phyloP scores from a whole-genome alignment of 805 yeast genomes.

The Candida xiaguanensis region DNA sequence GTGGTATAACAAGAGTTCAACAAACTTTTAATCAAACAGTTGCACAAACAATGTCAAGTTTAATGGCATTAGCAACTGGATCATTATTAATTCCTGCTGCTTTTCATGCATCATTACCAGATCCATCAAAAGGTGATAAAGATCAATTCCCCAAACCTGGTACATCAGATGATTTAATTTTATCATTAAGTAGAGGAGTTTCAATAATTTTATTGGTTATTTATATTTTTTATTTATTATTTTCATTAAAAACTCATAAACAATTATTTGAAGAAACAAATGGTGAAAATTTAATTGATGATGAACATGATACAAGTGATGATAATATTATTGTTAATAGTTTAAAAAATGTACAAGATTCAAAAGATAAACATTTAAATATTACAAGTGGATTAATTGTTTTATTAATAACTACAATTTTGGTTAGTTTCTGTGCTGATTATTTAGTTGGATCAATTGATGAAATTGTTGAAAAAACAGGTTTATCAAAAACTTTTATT shows the following conservation, averaged over 20 bases:
- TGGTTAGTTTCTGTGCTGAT: slow-evolving; percentile 91
- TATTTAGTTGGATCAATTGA: slow-evolving; percentile 92
- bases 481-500: slow-evolving; percentile 89
- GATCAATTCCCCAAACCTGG: slow-evolving; percentile 35
- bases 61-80: slow-evolving; percentile 86
- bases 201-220: slow-evolving; percentile 72
- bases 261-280: slow-evolving; percentile 57
- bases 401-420: slow-evolving; percentile 62
- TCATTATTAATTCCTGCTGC: slow-evolving; percentile 95
- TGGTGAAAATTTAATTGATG: slow-evolving; percentile 10
- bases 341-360: slow-evolving; percentile 12
- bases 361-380: slow-evolving; percentile 41
- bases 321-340: slow-evolving; percentile 35
- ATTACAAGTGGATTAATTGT: slow-evolving; percentile 51
- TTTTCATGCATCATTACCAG: slow-evolving; percentile 75
- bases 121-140: slow-evolving; percentile 29
- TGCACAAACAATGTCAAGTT: slow-evolving; percentile 95
- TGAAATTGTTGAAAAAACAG: slow-evolving; percentile 76
- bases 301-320: slow-evolving; percentile 22
- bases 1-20: slow-evolving; percentile 82
- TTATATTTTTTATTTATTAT: slow-evolving; percentile 73
- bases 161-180: slow-evolving; percentile 45
- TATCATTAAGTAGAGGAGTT: slow-evolving; percentile 81
- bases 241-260: slow-evolving; percentile 87
- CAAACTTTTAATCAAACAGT: slow-evolving; percentile 93